Conservation (phyloP, 257 asterid genomes). For the Verbena officinalis region DNA sequence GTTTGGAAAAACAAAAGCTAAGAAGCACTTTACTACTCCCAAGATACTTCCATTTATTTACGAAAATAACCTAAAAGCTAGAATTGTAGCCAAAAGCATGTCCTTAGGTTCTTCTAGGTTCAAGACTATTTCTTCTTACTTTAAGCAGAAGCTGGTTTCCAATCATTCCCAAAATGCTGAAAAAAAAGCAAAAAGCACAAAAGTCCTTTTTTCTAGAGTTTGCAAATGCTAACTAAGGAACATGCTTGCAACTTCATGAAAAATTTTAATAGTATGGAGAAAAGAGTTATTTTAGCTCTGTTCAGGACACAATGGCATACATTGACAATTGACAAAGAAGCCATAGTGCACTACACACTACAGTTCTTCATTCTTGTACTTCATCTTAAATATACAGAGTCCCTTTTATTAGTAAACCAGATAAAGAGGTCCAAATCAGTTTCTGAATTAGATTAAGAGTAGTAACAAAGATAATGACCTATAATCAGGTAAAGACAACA, state of each 20-base stretch:
- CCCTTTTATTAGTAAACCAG: neutral
- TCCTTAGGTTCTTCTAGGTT: no score
- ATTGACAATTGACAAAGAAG: conserved; percentile 17
- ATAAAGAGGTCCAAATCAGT: conserved; percentile 3
- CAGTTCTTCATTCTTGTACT: neutral
- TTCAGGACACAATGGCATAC: conserved; percentile 2
- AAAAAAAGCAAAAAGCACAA: no score
- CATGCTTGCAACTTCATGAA: neutral
- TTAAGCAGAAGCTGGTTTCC: no score
- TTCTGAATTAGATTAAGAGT: conserved; percentile 14
- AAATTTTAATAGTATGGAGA: neutral
- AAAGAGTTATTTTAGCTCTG: neutral
- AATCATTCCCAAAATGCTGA: no score
- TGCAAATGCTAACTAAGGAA: no score
- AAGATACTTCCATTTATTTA: no score
- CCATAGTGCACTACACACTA: neutral
- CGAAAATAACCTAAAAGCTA: no score
- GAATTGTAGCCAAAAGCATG: no score
- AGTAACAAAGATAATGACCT: conserved; percentile 9
- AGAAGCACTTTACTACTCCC: no score
- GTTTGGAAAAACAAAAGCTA: no score
- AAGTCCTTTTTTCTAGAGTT: no score
- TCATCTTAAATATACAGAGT: neutral
- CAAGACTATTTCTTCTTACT: no score
- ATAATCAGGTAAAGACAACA: conserved; percentile 8